Evolutionary conservation across 805 yeast genomes (phyloP), one percentile per base, ranked within the genome.

Genomic region (Spathaspora passalidarum): DNA sequence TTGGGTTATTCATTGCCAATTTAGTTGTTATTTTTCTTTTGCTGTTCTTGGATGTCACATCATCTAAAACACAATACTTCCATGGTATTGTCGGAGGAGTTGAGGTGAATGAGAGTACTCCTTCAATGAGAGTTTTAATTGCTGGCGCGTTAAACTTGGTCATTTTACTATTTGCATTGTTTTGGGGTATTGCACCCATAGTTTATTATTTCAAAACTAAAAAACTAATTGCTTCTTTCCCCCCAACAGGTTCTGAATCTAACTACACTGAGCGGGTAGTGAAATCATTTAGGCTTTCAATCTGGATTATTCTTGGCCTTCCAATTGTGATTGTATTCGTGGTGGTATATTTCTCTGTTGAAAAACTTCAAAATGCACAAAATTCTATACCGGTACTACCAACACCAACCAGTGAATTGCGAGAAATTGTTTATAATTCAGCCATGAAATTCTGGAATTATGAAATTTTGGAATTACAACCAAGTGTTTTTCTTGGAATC

Each of bases 121-220:
- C 25, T n/a, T 13, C 7, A 8, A 6, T 29, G 16, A 13, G 4
- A 13, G 17, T 13, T 4, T 13, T 6, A 6, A n/a, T 29, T 10
- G 17, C 17, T 36, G 13, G 7, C 17, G 38, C 14, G 5, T 36
- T 36, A 22, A 20, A n/a, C 13, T 18, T 26, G 17, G 2, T 25
- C 3, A 3, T 23, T 6, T 26, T 32, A 3, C 5, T 49, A 10
- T 49, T 49, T 16, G 47, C 47, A 9, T 3, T 50, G 8, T 47
- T 47, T 13, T 56, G 60, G 61, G 23, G 49, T 17, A 32, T 55
- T 3, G 34, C 48, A 5, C 36, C 62, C 3, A 21, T 62, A 1
- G 40, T 44, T 6, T 55, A 52, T 46, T 65, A 62, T 43, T 54
- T 56, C 47, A 51, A 53, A 42, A 66, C 72, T n/a, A 56, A 55